Percentiles rank a stretch among this genome's conserved stretches.
These are phyloP conservation scores for Cyberlindnera subsufficiens DNA, from an alignment of 805 yeast genomes.

Conservation along the genomic window DNA sequence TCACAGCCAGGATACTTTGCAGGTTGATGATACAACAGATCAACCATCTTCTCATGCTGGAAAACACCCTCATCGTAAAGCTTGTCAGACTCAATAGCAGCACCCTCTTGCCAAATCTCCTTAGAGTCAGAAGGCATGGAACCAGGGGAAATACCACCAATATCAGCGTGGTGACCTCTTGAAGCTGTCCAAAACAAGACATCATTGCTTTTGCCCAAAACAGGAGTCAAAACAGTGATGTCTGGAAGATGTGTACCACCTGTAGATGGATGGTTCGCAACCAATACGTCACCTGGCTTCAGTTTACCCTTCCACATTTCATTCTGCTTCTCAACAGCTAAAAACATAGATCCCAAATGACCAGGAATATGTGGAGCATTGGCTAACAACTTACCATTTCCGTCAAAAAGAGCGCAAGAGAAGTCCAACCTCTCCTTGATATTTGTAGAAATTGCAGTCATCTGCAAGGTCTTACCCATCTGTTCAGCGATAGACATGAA, in stretches of 20 bases:
- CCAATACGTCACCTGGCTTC: constrained; percentile 37
- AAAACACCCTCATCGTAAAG: constrained; percentile 43
- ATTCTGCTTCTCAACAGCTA: constrained; percentile 32
- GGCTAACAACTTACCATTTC: constrained; percentile 37
- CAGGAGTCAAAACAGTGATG: constrained; percentile 54
- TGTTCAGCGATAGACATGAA: constrained; percentile 47
- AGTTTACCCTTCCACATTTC: constrained; percentile 33
- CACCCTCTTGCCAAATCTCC: constrained; percentile 51
- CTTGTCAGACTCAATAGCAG: constrained; percentile 46
- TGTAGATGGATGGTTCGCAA: constrained; percentile 37
- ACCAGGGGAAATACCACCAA: constrained; percentile 55
- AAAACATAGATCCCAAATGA: constrained; percentile 41
- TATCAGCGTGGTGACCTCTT: constrained; percentile 58
- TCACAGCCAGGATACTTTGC: constrained; percentile 51
- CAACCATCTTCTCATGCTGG: constrained; percentile 45
- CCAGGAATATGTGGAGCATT: constrained; percentile 45
- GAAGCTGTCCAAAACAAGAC: constrained; percentile 52
- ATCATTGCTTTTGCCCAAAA: constrained; percentile 38
- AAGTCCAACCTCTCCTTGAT: constrained; percentile 44
- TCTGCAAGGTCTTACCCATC: constrained; percentile 41
- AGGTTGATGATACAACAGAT: constrained; percentile 41
- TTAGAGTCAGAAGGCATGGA: constrained; percentile 51
- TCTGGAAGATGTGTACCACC: constrained; percentile 47
- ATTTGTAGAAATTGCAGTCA: constrained; percentile 38
- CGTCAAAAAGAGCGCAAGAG: constrained; percentile 43